phyloP scores from a whole-genome alignment of 164 flowering plant genomes.

The Aristolochia fimbriata region DNA sequence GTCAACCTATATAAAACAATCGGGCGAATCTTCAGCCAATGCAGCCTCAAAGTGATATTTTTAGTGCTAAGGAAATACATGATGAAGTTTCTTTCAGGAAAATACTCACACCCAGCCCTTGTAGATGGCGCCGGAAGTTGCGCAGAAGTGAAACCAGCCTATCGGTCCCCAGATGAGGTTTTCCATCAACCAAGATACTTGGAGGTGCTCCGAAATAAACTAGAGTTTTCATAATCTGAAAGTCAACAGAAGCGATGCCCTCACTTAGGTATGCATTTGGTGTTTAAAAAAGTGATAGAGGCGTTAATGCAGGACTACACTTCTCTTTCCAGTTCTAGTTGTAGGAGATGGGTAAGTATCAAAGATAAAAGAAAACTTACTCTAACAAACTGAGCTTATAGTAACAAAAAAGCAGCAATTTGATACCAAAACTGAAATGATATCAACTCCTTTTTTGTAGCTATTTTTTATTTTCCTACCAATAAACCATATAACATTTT shows the following conservation, averaged over 20 bases:
- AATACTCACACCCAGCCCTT: conserved; percentile 57
- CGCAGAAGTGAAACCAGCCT: conserved; percentile 76
- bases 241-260: conserved; percentile 6
- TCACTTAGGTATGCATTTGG: not conserved
- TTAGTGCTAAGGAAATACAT: not conserved
- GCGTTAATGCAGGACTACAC: no score
- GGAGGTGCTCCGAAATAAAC: conserved; percentile 94
- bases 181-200: conserved; percentile 78
- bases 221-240: conserved; percentile 79
- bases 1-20: conserved; percentile 42
- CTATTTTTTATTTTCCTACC: no score
- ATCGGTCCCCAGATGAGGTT: conserved; percentile 97
- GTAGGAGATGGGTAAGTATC: no score
- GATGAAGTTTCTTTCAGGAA: not conserved
- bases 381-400: no score
- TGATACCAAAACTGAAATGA: no score
- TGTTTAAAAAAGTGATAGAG: no score
- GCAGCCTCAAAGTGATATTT: not conserved
- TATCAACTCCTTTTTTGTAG: no score
- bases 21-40: not conserved
- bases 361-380: no score
- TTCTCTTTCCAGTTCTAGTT: no score
- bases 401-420: no score
- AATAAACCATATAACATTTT: no score
- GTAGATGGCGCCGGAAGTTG: conserved; percentile 69